Evolutionary conservation across 2,329 filamentous ascomycete species (phyloP).

Genomic region (Sporothrix humicola): DNA sequence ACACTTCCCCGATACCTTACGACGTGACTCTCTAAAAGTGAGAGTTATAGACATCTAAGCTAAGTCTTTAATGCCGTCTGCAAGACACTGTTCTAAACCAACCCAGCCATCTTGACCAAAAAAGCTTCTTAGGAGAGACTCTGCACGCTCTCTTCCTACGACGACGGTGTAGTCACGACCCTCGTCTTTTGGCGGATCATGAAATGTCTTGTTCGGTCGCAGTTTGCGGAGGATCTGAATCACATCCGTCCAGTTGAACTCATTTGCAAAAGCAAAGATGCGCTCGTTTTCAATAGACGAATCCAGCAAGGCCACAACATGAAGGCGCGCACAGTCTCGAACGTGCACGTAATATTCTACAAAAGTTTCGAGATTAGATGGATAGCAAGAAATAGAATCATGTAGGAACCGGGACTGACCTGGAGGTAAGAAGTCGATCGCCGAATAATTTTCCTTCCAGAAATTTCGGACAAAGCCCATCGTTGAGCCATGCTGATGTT

Average conservation of each 20-base stretch:
- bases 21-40: too few relatives aligned
- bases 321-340: conserved; percentile 37
- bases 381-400: conserved; percentile 14
- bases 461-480: conserved; percentile 26
- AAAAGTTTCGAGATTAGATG: background rate
- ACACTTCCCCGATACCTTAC: too few relatives aligned
- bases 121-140: conserved; percentile 17
- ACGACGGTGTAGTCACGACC: conserved; percentile 19
- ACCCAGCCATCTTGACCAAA: conserved; percentile 29
- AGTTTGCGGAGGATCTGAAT: conserved; percentile 35
- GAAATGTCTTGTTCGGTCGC: conserved; percentile 36
- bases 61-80: conserved; percentile 28
- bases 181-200: conserved; percentile 28
- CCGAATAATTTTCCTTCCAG: conserved; percentile 18
- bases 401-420: background rate
- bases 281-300: conserved; percentile 40
- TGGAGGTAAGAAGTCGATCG: background rate
- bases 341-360: conserved; percentile 32
- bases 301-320: conserved; percentile 41
- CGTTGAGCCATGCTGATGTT: conserved; percentile 21
- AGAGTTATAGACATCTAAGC: background rate
- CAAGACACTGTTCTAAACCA: conserved; percentile 23
- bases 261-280: conserved; percentile 39
- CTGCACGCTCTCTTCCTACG: conserved; percentile 4
- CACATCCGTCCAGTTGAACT: conserved; percentile 39